Base-by-base conservation (phyloP, 179 eudicot species). In the Dionaea muscipula region DNA sequence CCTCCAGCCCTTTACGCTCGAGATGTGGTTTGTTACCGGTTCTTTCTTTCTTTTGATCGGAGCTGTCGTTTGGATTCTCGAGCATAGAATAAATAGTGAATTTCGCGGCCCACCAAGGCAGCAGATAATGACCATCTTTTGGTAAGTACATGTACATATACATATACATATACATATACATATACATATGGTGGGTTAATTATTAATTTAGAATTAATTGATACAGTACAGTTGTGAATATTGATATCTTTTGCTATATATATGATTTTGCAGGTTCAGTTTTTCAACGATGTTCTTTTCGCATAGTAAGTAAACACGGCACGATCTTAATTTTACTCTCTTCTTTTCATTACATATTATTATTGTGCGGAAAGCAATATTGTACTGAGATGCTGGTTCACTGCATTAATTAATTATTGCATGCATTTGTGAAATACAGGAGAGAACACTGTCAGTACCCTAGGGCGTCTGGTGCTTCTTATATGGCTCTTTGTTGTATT, bases 21-120 rank as follows among this genome's bases (percentile, higher is more conserved):
- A 38, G 7, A 61, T 61, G 65, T 61, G 65, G 65, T 15, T 24
- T 43, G 49, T 61, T 41, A 61, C 57, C 7, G 57, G 41, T 20
- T 20, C 26, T n/a, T 41, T 50, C 45, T 49, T 61, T 25, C 50
- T 61, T 2, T 40, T 61, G 8, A 57, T 61, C 12, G 65, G 65
- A 41, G 40, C 38, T 26, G 65, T 61, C 26, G 65, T 61, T 9
- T 61, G 65, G 65, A 61, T 61, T 41, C 58, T 61, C 17, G 64
- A 60, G 56, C 64, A 60, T 60, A 55, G 47, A 20, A 36, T 24
- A 4, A 60, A 60, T 19, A 39, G 41, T 24, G 64, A 60, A 4
- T 60, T 60, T 49, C 64, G 64, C 2, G 64, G 64, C n/a, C 28
- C 65, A 14, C 65, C 57, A 28, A 24, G 50, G 13, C 58, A 40